Conservation (phyloP, 345 rosid species). For the Lumnitzera littorea region DNA sequence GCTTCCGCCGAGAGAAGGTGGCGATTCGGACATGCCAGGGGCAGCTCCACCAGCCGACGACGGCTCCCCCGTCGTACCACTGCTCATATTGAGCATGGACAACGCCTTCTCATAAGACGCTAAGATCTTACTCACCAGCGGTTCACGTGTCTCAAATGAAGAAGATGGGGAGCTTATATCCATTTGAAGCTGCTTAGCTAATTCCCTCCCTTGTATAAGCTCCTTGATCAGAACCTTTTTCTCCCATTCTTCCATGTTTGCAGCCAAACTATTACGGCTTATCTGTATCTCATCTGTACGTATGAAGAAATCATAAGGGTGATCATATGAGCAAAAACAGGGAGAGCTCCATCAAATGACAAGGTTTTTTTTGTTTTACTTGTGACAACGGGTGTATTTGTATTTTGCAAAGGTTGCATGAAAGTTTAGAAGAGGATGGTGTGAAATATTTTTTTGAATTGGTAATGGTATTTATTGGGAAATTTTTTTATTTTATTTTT, state of each 20-base stretch:
- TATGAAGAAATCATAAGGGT: too few relatives aligned
- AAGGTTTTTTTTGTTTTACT: too few relatives aligned
- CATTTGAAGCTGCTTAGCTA: conserved; percentile 41
- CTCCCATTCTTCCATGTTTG: conserved; percentile 45
- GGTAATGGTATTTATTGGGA: conserved; percentile 1
- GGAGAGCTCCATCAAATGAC: too few relatives aligned
- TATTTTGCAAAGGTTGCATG: too few relatives aligned
- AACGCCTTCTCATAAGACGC: conserved; percentile 56
- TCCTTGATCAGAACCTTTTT: conserved; percentile 40
- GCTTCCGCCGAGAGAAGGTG: conserved; percentile 39
- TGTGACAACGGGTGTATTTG: too few relatives aligned
- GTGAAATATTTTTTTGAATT: too few relatives aligned
- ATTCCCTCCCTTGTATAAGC: conserved; percentile 53
- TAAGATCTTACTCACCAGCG: conserved; percentile 40
- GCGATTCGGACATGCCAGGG: conserved; percentile 23
- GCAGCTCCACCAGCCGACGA: background rate
- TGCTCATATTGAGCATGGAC: conserved; percentile 31
- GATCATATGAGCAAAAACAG: too few relatives aligned
- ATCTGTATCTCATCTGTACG: background rate
- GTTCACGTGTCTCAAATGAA: conserved; percentile 35
- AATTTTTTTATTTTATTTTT: too few relatives aligned
- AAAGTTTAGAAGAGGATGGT: too few relatives aligned
- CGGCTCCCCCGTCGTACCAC: conserved; percentile 8
- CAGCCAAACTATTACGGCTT: conserved; percentile 8
- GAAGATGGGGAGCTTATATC: conserved; percentile 33